phyloP scores from a whole-genome alignment of 2,329 filamentous ascomycete genomes.

The Venturiaceae sp. region DNA sequence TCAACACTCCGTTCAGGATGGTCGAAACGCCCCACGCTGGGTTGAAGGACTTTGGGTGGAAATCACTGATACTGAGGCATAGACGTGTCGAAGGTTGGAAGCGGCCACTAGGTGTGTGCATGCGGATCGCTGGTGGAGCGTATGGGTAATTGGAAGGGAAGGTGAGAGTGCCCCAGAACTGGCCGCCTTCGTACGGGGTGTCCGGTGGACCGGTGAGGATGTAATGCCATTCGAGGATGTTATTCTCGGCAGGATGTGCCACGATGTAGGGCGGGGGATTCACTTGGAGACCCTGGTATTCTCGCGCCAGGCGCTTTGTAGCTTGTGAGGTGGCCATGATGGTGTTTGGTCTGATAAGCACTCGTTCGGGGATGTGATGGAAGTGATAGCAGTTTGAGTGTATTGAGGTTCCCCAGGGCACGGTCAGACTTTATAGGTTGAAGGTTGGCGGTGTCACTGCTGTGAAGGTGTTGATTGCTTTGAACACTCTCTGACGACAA shows the following conservation, averaged over 20 bases:
- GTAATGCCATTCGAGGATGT: constrained; percentile 94
- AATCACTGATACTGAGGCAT: constrained; percentile 93
- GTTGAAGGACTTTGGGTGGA: constrained; percentile 97
- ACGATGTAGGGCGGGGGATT: constrained; percentile 84
- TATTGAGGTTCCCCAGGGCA: too few relatives aligned
- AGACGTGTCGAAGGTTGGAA: constrained; percentile 89
- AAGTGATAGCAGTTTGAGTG: neutral
- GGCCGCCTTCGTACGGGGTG: constrained; percentile 87
- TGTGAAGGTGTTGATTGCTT: constrained; percentile 5
- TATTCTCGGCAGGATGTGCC: constrained; percentile 80
- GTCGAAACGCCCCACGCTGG: constrained; percentile 97
- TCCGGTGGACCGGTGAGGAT: constrained; percentile 89
- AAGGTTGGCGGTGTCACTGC: too few relatives aligned
- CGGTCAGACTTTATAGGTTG: neutral
- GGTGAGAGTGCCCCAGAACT: constrained; percentile 96
- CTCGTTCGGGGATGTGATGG: neutral
- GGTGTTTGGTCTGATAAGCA: neutral
- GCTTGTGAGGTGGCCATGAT: constrained; percentile 29
- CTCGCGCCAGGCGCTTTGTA: constrained; percentile 44
- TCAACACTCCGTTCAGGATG: constrained; percentile 85
- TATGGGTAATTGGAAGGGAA: constrained; percentile 97
- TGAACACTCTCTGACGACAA: too few relatives aligned
- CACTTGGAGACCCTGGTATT: constrained; percentile 55
- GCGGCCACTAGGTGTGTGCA: constrained; percentile 94
- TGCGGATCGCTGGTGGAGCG: constrained; percentile 91